Conservation (phyloP, 2,329 filamentous ascomycete species). For the Fusarium concolor region DNA sequence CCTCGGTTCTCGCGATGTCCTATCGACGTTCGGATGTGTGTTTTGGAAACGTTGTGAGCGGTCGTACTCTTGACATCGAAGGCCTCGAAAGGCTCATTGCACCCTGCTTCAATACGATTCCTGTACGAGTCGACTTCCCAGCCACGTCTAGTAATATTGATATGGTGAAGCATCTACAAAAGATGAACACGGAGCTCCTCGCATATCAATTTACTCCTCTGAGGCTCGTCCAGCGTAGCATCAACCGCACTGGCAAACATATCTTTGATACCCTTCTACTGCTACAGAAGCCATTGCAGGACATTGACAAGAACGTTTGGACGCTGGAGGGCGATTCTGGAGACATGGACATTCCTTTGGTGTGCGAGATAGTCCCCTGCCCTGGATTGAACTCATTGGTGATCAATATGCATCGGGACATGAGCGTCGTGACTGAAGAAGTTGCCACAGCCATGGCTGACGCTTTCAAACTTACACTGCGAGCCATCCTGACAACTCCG, state of each 20-base stretch:
- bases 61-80: constrained; percentile 74
- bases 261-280: constrained; percentile 87
- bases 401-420: constrained; percentile 72
- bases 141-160: constrained; percentile 62
- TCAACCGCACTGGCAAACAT: constrained; percentile 56
- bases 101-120: constrained; percentile 92
- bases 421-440: constrained; percentile 52
- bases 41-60: constrained; percentile 88
- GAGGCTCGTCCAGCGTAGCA: constrained; percentile 72
- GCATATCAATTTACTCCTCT: constrained; percentile 80
- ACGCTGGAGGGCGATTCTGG: constrained; percentile 66
- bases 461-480: constrained; percentile 49
- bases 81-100: constrained; percentile 80
- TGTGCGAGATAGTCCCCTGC: constrained; percentile 78
- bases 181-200: constrained; percentile 70
- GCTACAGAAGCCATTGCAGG: constrained; percentile 73
- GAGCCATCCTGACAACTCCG: constrained; percentile 44
- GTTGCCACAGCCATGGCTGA: constrained; percentile 47
- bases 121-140: constrained; percentile 70
- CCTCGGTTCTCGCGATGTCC: constrained; percentile 68
- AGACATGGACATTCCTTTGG: constrained; percentile 79
- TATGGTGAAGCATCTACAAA: constrained; percentile 70
- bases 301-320: constrained; percentile 69
- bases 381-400: constrained; percentile 62
- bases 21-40: constrained; percentile 74